A percentile compares a stretch with the other conserved stretches of the same genome.
These are phyloP conservation scores for Penicillium dipodomyicola DNA, from an alignment of 495 filamentous ascomycete genomes.

Conservation along the genomic window DNA sequence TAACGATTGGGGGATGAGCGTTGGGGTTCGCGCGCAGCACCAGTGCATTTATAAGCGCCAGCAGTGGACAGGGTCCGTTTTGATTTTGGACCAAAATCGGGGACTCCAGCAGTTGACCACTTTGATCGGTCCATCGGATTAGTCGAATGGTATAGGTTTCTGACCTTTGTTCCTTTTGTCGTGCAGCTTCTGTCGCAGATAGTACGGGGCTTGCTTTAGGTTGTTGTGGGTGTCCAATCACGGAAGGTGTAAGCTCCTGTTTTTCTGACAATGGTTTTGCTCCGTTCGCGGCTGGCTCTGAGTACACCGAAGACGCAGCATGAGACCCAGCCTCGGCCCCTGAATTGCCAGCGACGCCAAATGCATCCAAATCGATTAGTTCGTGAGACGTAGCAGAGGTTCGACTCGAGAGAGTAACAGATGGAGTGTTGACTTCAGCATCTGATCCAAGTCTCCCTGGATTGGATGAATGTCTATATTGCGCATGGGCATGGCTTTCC, in stretches of 20 bases:
- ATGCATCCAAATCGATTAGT: constrained; percentile 38
- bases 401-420: constrained; percentile 26
- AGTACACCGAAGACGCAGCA: constrained; percentile 19
- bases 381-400: constrained; percentile 40
- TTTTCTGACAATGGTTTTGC: constrained; percentile 1
- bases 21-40: constrained; percentile 70
- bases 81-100: constrained; percentile 88
- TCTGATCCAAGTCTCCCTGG: constrained; percentile 21
- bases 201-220: constrained; percentile 13
- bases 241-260: background rate
- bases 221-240: constrained; percentile 1
- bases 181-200: constrained; percentile 37
- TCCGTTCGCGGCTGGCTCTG: constrained; percentile 8
- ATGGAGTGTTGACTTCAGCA: constrained; percentile 25
- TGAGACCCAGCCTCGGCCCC: constrained; percentile 12
- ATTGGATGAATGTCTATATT: constrained; percentile 12
- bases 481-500: background rate
- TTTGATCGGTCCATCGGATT: constrained; percentile 57
- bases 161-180: constrained; percentile 47
- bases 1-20: constrained; percentile 65
- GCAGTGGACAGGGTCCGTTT: constrained; percentile 90
- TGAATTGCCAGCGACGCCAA: background rate
- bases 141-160: constrained; percentile 73
- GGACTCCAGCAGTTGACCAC: constrained; percentile 50
- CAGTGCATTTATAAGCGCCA: constrained; percentile 91